Evolutionary conservation across 2,329 filamentous ascomycete species (phyloP), one percentile per base, ranked within the genome.

Genomic region (Ilyonectria mors-panacis): DNA sequence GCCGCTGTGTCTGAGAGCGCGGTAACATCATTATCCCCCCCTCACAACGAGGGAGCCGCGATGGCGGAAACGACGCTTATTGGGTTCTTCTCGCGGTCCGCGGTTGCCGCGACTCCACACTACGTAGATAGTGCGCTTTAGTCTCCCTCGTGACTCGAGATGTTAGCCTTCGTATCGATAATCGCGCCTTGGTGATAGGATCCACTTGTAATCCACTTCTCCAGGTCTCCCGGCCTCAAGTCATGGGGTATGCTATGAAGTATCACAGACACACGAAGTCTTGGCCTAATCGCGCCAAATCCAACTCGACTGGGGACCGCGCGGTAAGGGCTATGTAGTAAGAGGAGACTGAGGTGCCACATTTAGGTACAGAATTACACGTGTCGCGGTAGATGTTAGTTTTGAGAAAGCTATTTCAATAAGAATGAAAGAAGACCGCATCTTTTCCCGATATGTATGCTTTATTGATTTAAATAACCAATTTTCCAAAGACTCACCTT

Each of bases 71-170:
- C 48, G 45, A 48, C 57, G 67, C 66, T 73, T 56, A 73, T 74
- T 73, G 72, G 72, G 65, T 50, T 61, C 45, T 61, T 33, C 30
- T 23, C 57, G 71, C 73, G 73, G 73, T 75, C 73, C 73, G 73
- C 72, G 63, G 61, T 73, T 71, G 63, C 71, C 67, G 65, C 64
- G 73, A 70, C 70, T 75, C 73, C 73, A 75, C 73, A 68, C 39
- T 19, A 4, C 15, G 13, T 19, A 19, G 19, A 26, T 62, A 47
- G 51, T 19, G 57, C 57, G 15, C 5, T n/a, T 54, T 44, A 35
- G 35, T 19, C 21, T 47, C 56, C 44, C 58, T 53, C 26, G 48
- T 60, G 58, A 61, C 58, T 37, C 57, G 33, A 23, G 56, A 59
- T 56, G 48, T 35, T n/a, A 15, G 45, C 33, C 35, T 45, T 26